Evolutionary conservation across 805 yeast species (phyloP), one percentile per base, ranked within the genome.

Genomic region (Metschnikowia picachoensis): DNA sequence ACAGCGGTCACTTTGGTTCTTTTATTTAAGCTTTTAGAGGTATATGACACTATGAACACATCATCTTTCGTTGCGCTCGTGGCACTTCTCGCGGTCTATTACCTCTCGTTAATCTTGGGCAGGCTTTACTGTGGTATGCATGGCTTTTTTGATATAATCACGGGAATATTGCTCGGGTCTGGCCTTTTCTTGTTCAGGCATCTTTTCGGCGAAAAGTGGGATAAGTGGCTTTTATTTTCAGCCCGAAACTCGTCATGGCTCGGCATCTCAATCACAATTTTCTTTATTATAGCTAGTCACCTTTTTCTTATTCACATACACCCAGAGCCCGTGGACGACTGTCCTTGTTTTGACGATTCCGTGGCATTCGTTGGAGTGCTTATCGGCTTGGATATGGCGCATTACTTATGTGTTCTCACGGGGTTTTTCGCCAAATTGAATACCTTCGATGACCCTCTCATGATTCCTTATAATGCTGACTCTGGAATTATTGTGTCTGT

Each of bases 51-150:
- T 8, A n/a, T 44, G 15, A 41, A 60, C 4, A 35, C 6, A n/a
- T 8, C 20, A 8, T 12, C 37, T 29, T 52, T 25, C 38, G 64
- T 12, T 54, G 55, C 20, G 35, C 51, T 49, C 35, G 45, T 33
- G 41, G 37, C 35, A n/a, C 37, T 56, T 13, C 52, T 74, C 25
- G 46, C 56, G 14, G 39, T 78, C 17, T 90, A 90, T 61, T 82
- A 80, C 58, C 48, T 73, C 32, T 79, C 90, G 8, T 70, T 94
- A 49, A 77, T 87, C 1, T 61, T 80, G 49, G 99, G 99, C 14
- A 73, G 99, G 46, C 59, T 92, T 9, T 92, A 94, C 67, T 90
- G 96, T 63, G 99, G 99, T 3, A 92, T 92, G 99, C 99, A 94
- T 67, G 98, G 99, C 2, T 77, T 87, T 49, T 65, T 86, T 17